Evolutionary conservation across 768 basidiomycete species (phyloP), one percentile per base, ranked within the genome.

Genomic region (Kwoniella sp.): DNA sequence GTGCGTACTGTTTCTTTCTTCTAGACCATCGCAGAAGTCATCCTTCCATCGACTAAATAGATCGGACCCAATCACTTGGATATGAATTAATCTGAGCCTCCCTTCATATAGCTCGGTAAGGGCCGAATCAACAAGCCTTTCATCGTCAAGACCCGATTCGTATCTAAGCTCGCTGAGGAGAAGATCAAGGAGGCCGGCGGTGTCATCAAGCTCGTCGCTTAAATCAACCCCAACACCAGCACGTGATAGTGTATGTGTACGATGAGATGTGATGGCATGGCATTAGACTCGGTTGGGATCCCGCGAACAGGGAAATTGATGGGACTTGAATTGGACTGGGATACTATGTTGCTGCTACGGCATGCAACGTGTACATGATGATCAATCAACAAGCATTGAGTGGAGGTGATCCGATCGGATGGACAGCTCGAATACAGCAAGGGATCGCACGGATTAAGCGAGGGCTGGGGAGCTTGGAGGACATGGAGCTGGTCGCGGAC

Each of bases 111-210:
- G 79, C 84, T 99, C 84, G 96, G 94, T 79, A 97, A 94, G 80
- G 96, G 96, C 84, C 82, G 92, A 72, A 86, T 98, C 72, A 70
- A 68, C 78, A 74, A 77, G 55, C 96, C 96, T 17, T 92, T 93
- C 85, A 98, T 99, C 79, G 91, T 99, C 76, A 98, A 98, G 85
- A 93, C 96, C 61, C 93, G 96, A 69, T 95, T 89, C 79, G 93
- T 97, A 59, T 95, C 93, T 47, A 85, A 83, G 73, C 88, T 86
- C 77, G 93, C 93, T 31, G 90, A 92, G 82, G 83, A 85, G 77
- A 85, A 85, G 79, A 86, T 90, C 76, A 79, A 66, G 50, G 82
- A 79, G 53, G 85, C 89, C 52, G 90, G 89, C n/a, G 90, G 88
- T 78, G 93, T 95, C 78, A 92, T 99, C 73, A 87, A 88, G 83